phyloP scores from a whole-genome alignment of 2,329 filamentous ascomycete species.

The Pseudocercospora eumusae region DNA sequence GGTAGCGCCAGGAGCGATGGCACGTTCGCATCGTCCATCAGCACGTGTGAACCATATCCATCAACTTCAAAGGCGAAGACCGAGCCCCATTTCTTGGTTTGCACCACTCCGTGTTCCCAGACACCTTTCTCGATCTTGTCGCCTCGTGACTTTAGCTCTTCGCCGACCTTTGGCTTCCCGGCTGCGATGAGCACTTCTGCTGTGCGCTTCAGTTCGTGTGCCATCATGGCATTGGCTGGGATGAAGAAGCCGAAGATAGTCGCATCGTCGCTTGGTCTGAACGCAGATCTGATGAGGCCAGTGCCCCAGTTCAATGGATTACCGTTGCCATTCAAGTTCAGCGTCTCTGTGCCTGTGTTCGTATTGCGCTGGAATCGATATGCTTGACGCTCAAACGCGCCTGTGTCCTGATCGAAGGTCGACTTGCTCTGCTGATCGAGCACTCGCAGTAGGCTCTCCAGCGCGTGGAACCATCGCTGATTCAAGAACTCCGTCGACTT shows the following conservation, averaged over 20 bases:
- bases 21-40: constrained; percentile 91
- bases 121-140: constrained; percentile 72
- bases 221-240: constrained; percentile 94
- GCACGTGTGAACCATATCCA: constrained; percentile 75
- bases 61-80: constrained; percentile 89
- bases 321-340: constrained; percentile 78
- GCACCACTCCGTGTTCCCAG: constrained; percentile 79
- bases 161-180: constrained; percentile 55
- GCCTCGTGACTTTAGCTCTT: constrained; percentile 58
- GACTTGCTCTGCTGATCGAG: constrained; percentile 76
- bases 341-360: constrained; percentile 82
- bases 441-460: constrained; percentile 72
- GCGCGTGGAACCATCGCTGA: constrained; percentile 72
- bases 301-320: constrained; percentile 86
- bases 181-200: constrained; percentile 66
- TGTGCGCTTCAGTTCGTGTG: constrained; percentile 78
- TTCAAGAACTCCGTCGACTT: constrained; percentile 76
- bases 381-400: constrained; percentile 66
- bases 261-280: constrained; percentile 91
- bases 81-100: constrained; percentile 71
- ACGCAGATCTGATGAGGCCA: constrained; percentile 84
- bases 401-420: constrained; percentile 73
- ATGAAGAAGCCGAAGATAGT: constrained; percentile 94
- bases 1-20: constrained; percentile 78
- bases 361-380: constrained; percentile 89